phyloP scores from a whole-genome alignment of 1,139 yeast genomes.

The Pichia sp. region DNA sequence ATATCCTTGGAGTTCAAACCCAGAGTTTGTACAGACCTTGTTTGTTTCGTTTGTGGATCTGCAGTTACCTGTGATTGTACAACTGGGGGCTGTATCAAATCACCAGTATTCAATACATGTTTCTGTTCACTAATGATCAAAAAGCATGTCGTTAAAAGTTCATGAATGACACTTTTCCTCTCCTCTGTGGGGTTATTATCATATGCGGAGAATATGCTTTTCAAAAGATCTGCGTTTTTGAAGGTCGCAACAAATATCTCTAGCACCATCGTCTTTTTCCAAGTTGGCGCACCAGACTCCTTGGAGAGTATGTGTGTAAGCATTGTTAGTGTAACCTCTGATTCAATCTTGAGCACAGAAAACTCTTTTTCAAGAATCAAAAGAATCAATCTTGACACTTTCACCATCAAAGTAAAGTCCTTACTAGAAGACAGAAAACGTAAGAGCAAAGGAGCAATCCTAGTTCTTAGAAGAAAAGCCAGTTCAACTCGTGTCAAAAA shows the following conservation, averaged over 20 bases:
- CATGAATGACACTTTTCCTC: conserved; percentile 56
- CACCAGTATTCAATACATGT: conserved; percentile 31
- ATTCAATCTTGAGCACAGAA: conserved; percentile 57
- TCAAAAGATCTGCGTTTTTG: conserved; percentile 46
- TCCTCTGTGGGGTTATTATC: conserved; percentile 45
- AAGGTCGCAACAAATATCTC: conserved; percentile 64
- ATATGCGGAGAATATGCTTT: conserved; percentile 50
- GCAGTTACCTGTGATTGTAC: background rate
- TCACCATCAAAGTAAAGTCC: conserved; percentile 59
- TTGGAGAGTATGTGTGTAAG: conserved; percentile 57
- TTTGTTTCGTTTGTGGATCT: background rate
- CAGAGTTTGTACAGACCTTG: conserved; percentile 8
- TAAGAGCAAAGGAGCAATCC: conserved; percentile 68
- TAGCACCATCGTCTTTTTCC: conserved; percentile 69
- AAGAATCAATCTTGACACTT: conserved; percentile 66
- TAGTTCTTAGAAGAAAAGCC: conserved; percentile 53
- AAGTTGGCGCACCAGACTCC: conserved; percentile 43
- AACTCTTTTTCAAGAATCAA: conserved; percentile 57
- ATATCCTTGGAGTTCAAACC: conserved; percentile 35
- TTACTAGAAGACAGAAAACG: conserved; percentile 56
- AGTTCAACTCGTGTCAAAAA: conserved; percentile 61
- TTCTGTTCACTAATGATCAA: conserved; percentile 30
- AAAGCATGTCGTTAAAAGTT: conserved; percentile 45
- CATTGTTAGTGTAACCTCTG: conserved; percentile 71
- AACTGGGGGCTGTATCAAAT: conserved; percentile 28